Evolutionary conservation across 306 rosid genomes (phyloP).

Genomic region (Prunus mongolica): DNA sequence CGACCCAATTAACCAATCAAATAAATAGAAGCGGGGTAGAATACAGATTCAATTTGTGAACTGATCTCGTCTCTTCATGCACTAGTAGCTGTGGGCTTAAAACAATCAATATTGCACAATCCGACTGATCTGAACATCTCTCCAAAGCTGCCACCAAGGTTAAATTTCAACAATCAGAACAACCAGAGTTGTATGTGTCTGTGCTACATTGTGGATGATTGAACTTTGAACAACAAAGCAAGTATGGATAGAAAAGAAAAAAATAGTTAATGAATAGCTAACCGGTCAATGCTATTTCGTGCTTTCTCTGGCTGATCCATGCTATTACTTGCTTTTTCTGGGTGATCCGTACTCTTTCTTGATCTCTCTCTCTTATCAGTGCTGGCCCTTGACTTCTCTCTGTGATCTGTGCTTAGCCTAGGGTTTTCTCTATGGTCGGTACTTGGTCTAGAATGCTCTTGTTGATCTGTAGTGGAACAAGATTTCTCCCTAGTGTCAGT

Average conservation of each 20-base stretch:
- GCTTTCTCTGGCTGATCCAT: constrained; percentile 61
- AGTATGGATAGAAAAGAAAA: neutral
- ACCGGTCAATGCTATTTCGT: constrained; percentile 86
- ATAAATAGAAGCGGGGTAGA: constrained; percentile 25
- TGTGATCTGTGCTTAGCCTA: constrained; percentile 49
- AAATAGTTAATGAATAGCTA: constrained; percentile 13
- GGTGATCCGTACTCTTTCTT: constrained; percentile 54
- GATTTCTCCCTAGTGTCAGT: constrained; percentile 72
- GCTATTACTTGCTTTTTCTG: constrained; percentile 42
- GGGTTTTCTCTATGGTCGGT: constrained; percentile 60
- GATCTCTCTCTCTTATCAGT: constrained; percentile 67
- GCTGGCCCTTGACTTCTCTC: constrained; percentile 64
- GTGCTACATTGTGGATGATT: neutral
- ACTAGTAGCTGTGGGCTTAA: constrained; percentile 68
- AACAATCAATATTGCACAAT: constrained; percentile 91
- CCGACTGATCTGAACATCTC: constrained; percentile 87
- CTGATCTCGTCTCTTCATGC: constrained; percentile 37
- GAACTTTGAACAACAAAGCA: neutral
- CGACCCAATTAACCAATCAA: constrained; percentile 49
- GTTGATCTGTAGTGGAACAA: constrained; percentile 36
- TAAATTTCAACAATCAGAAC: constrained; percentile 29
- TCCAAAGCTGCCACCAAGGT: constrained; percentile 70
- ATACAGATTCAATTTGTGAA: constrained; percentile 28
- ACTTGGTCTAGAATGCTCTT: constrained; percentile 43
- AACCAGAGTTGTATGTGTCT: constrained; percentile 5